Percentiles rank a stretch among this genome's conserved stretches.
Conservation (phyloP, 768 basidiomycete genomes). For the Boletus fagicola region DNA sequence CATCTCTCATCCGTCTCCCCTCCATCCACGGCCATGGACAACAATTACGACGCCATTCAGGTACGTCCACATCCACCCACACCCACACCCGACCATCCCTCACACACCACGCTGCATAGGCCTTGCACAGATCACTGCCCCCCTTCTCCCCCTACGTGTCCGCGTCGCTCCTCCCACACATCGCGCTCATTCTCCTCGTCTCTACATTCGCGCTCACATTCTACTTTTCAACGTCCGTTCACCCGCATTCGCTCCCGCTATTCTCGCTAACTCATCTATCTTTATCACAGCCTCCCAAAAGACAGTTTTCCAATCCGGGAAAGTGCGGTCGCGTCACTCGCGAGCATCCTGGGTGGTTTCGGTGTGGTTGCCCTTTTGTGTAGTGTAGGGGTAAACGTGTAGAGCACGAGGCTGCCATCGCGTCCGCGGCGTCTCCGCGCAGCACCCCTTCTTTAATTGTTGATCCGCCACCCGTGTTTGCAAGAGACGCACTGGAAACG, state of each 20-base stretch:
- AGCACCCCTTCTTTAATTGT: conserved; percentile 51
- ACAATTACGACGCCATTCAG: conserved; percentile 51
- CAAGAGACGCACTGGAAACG: conserved; percentile 63
- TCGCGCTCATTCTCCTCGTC: conserved; percentile 71
- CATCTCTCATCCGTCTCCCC: background rate
- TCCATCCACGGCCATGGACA: conserved; percentile 41
- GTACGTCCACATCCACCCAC: conserved; percentile 34
- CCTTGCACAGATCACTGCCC: conserved; percentile 63
- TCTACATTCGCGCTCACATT: conserved; percentile 83
- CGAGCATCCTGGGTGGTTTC: conserved; percentile 80
- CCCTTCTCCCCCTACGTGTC: conserved; percentile 71
- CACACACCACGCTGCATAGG: conserved; percentile 36
- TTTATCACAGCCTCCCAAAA: conserved; percentile 66
- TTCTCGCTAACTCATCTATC: conserved; percentile 6
- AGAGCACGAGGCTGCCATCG: conserved; percentile 17
- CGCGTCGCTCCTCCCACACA: conserved; percentile 63
- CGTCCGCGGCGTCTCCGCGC: background rate
- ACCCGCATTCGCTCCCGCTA: background rate
- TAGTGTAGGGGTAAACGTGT: conserved; percentile 31
- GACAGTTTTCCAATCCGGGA: conserved; percentile 65
- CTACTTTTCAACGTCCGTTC: conserved; percentile 82
- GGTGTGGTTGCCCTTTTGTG: conserved; percentile 85
- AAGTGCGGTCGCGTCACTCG: conserved; percentile 63
- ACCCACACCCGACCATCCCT: background rate
- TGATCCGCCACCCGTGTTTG: conserved; percentile 79